Evolutionary conservation across 768 basidiomycete species (phyloP).

Genomic region (Tephrocybe rancida): DNA sequence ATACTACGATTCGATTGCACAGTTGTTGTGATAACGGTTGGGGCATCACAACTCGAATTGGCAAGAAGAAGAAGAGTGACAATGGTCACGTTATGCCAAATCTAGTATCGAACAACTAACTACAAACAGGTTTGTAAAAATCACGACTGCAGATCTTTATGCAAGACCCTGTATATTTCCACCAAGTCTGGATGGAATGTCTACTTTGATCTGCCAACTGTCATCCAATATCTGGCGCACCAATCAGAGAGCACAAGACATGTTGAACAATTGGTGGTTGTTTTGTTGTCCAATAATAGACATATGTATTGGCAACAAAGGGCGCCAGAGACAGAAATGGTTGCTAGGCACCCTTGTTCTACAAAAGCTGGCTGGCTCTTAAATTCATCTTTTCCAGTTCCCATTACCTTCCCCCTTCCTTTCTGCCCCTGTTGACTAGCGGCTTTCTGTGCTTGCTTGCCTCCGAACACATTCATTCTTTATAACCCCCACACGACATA

Average conservation of each 20-base stretch:
- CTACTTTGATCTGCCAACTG: conserved; percentile 7
- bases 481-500: conserved; percentile 35
- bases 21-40: no score
- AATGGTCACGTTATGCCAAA: no score
- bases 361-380: conserved; percentile 12
- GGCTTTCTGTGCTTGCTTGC: conserved; percentile 18
- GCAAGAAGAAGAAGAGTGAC: no score
- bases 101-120: no score
- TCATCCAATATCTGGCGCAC: neutral
- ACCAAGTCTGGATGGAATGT: neutral
- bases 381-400: conserved; percentile 23
- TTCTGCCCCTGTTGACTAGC: conserved; percentile 19
- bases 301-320: neutral
- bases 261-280: conserved; percentile 11
- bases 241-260: conserved; percentile 14
- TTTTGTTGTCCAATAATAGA: neutral
- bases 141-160: no score
- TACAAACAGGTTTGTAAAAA: no score
- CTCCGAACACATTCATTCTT: conserved; percentile 29
- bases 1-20: no score
- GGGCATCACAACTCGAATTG: no score
- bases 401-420: conserved; percentile 28
- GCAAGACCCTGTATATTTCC: no score
- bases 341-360: conserved; percentile 9
- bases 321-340: conserved; percentile 6